A percentile compares a stretch with the other conserved stretches of the same genome.
Evolutionary conservation across 305 asterid genomes (phyloP).

Genomic region (Solanum hybrid): DNA sequence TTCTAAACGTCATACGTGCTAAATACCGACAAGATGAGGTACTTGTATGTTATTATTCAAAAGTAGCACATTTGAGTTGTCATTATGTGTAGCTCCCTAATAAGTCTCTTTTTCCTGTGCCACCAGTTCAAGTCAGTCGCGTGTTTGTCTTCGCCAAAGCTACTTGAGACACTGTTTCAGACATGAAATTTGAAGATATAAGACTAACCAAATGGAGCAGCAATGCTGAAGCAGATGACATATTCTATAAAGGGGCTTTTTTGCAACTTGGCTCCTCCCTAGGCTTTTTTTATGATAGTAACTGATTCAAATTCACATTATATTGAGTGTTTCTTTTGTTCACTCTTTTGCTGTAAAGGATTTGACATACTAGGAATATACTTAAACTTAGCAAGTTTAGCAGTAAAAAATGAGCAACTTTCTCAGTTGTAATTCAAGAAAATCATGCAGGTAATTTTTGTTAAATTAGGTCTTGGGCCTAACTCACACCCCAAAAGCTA

Average conservation of each 20-base stretch:
- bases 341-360: background rate
- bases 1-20: constrained; percentile 47
- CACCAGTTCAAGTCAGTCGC: constrained; percentile 15
- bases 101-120: background rate
- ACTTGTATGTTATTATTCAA: background rate
- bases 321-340: background rate
- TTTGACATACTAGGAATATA: background rate
- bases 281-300: background rate
- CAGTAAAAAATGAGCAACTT: background rate
- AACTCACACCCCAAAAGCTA: too few relatives aligned
- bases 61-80: background rate
- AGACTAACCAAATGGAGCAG: background rate
- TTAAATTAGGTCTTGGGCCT: too few relatives aligned
- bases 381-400: background rate
- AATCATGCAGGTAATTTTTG: background rate
- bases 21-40: constrained; percentile 74
- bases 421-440: background rate
- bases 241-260: background rate
- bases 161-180: constrained; percentile 9
- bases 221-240: background rate
- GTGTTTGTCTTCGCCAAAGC: constrained; percentile 9
- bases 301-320: background rate
- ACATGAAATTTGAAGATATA: background rate
- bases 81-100: background rate
- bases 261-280: background rate